Conservation (phyloP, 352 stramenopile genomes). For the Peronospora destructor region DNA sequence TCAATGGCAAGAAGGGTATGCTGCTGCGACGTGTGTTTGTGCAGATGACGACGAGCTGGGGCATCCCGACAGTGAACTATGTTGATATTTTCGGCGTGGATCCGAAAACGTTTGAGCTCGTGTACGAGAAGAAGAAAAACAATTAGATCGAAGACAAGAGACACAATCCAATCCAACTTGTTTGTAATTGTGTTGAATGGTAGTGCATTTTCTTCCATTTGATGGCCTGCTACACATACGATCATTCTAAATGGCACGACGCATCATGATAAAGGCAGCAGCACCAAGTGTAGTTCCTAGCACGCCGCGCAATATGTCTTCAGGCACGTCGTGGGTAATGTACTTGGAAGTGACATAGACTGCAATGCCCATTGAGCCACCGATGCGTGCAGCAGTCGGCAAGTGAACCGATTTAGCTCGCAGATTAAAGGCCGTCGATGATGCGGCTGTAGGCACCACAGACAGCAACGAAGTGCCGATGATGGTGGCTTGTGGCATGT, state of each 20-base stretch:
- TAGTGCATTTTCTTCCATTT: slow-evolving; percentile 17
- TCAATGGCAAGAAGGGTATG: slow-evolving; percentile 55
- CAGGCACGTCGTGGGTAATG: slow-evolving; percentile 67
- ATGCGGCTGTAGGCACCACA: slow-evolving; percentile 73
- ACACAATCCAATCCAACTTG: neutral
- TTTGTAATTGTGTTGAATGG: slow-evolving; percentile 21
- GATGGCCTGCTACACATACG: slow-evolving; percentile 8
- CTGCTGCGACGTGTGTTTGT: slow-evolving; percentile 74
- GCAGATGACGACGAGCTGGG: slow-evolving; percentile 78
- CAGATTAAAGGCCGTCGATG: slow-evolving; percentile 77
- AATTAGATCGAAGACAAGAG: slow-evolving; percentile 33
- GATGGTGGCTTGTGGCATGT: slow-evolving; percentile 80
- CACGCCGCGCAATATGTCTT: slow-evolving; percentile 68
- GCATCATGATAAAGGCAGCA: slow-evolving; percentile 77
- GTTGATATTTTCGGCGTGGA: slow-evolving; percentile 79
- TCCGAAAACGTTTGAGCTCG: slow-evolving; percentile 42
- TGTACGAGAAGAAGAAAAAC: slow-evolving; percentile 84
- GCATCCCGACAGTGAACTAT: slow-evolving; percentile 74
- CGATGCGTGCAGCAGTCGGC: slow-evolving; percentile 59
- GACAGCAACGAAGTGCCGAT: slow-evolving; percentile 80
- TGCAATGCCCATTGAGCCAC: slow-evolving; percentile 47
- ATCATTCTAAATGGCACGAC: slow-evolving; percentile 47
- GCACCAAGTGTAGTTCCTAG: slow-evolving; percentile 60
- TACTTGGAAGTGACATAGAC: slow-evolving; percentile 82
- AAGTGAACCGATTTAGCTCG: slow-evolving; percentile 74